Evolutionary conservation across 768 basidiomycete species (phyloP).

Genomic region (Russula earlei): DNA sequence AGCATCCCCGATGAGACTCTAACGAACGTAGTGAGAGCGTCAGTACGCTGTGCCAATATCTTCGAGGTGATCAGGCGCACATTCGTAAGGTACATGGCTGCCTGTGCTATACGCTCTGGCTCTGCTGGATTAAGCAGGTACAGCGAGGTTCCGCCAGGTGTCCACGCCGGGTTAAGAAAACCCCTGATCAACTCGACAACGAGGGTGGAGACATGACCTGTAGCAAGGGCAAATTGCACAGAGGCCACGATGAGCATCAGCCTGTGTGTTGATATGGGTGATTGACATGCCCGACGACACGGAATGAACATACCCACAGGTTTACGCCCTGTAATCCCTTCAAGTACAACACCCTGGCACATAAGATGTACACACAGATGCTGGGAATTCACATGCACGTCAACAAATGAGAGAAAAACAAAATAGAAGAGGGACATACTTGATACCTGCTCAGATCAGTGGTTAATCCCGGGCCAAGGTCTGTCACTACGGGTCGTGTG

Average conservation of each 20-base stretch:
- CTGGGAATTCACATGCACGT: not conserved
- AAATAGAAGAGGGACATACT: not conserved
- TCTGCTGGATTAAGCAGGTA: not conserved
- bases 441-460: not conserved
- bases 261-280: not conserved
- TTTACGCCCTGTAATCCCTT: constrained; percentile 1
- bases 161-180: not conserved
- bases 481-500: not conserved
- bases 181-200: constrained; percentile 4
- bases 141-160: not conserved
- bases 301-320: not conserved
- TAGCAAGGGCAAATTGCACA: constrained; percentile 5
- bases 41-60: not conserved
- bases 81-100: constrained; percentile 8
- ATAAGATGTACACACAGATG: constrained; percentile 8
- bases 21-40: not conserved
- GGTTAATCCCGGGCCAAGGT: not conserved
- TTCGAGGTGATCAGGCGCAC: not conserved
- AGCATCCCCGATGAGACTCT: constrained; percentile 13
- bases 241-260: constrained; percentile 2
- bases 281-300: not conserved
- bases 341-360: not conserved
- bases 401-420: not conserved
- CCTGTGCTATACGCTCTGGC: constrained; percentile 5
- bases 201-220: constrained; percentile 7